Evolutionary conservation across 257 asterid species (phyloP), one percentile per base, ranked within the genome.

Genomic region (Lycium ferocissimum): DNA sequence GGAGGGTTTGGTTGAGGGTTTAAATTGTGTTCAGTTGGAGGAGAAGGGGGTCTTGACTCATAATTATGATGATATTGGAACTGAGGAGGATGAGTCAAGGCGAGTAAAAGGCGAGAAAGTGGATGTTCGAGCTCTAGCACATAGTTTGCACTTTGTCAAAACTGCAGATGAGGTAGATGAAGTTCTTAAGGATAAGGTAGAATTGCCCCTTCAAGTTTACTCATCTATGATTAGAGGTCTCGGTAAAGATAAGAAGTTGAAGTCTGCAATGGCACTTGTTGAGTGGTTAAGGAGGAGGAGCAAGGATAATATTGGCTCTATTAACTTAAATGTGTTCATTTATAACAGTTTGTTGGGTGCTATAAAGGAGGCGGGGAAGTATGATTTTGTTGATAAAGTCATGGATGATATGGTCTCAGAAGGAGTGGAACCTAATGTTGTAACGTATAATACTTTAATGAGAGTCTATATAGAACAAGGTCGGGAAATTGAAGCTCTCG

Each of bases 341-440:
- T 95, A 93, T 75, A 96, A 96, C 90, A 91, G 93, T 83, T 90
- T 95, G 82, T 88, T 95, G 87, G 99, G 98, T 54, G 94, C 97
- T 6, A 82, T 90, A 79, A 95, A 95, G 86, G 94, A 91, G 87
- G 86, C 94, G 13, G 88, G 78, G 70, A 90, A 85, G 83, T 94
- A 89, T 67, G 88, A 87, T 26, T 33, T 58, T 66, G 94, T 89
- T 69, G 97, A 89, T 57, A 87, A 61, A 47, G 87, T 96, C 45
- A 43, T 95, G 53, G 84, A 79, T 11, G 94, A 93, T 65, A 95
- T 96, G 99, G 87, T 89, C 2, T n/a, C 37, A 7, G 92, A 90
- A 17, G 95, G 94, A 62, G 80, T 97, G 79, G 67, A 65, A 37
- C 98, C 97, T 37, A 97, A 92, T 87, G 92, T 90, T 58, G 97